A percentile compares a stretch with the other conserved stretches of the same genome.
These are phyloP conservation scores for Lophium mytilinum DNA, from an alignment of 495 filamentous ascomycete species.

Conservation along the genomic window DNA sequence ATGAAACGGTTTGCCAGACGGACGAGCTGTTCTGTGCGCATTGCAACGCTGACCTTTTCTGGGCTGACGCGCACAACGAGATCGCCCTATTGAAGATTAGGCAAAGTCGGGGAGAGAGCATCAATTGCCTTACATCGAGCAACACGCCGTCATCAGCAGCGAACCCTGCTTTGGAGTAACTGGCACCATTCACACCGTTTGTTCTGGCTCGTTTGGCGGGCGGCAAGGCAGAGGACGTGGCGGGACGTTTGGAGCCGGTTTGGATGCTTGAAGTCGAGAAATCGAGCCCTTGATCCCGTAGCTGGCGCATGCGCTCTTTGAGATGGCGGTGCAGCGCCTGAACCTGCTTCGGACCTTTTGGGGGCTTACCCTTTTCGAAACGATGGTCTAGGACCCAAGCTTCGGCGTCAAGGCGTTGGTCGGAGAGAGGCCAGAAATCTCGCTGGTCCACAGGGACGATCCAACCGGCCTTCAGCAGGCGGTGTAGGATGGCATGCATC, in stretches of 20 bases:
- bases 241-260: not conserved
- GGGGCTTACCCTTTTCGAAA: not conserved
- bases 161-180: not conserved
- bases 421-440: not conserved
- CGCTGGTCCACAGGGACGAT: not conserved
- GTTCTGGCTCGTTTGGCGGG: not conserved
- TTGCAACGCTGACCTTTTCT: conserved; percentile 70
- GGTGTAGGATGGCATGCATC: not conserved
- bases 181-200: not conserved
- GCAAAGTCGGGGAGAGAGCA: not conserved
- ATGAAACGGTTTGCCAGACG: conserved; percentile 49
- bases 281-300: not conserved
- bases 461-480: not conserved
- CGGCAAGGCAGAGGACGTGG: not conserved
- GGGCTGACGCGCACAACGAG: conserved; percentile 75
- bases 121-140: not conserved
- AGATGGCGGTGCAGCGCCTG: not conserved
- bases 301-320: not conserved
- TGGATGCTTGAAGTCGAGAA: not conserved
- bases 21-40: conserved; percentile 71
- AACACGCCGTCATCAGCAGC: not conserved
- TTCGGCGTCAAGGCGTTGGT: not conserved
- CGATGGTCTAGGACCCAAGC: not conserved
- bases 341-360: not conserved
- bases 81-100: conserved; percentile 30